phyloP scores from a whole-genome alignment of 208 protist species.

The Leishmania amazonensis region DNA sequence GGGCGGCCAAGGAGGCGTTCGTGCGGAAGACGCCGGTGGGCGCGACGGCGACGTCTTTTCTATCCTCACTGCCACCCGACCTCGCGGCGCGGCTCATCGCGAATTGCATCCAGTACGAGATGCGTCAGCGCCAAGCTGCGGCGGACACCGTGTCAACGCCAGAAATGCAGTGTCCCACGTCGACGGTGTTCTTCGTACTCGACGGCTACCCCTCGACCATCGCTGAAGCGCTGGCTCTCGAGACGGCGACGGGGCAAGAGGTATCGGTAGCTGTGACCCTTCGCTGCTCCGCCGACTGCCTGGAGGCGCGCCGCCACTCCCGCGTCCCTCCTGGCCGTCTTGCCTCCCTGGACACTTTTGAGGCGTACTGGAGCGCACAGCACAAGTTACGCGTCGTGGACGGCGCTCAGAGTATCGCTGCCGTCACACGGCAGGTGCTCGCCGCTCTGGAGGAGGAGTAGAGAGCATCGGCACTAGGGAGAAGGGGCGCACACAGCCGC shows the following conservation, averaged over 20 bases:
- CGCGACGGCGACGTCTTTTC: background rate
- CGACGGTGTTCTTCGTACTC: slow-evolving; percentile 25
- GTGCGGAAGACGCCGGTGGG: background rate
- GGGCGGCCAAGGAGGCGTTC: slow-evolving; percentile 4
- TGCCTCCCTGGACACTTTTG: slow-evolving; percentile 15
- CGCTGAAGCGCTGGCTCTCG: slow-evolving; percentile 42
- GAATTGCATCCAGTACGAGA: slow-evolving; percentile 33
- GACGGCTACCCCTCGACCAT: slow-evolving; percentile 53
- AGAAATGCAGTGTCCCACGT: background rate
- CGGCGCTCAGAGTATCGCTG: slow-evolving; percentile 17
- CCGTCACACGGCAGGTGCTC: slow-evolving; percentile 23
- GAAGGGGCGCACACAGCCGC: background rate
- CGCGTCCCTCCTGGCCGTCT: background rate
- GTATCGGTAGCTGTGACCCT: slow-evolving; percentile 26
- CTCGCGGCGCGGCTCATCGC: slow-evolving; percentile 31
- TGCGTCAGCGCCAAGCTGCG: slow-evolving; percentile 1
- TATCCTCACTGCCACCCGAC: slow-evolving; percentile 17
- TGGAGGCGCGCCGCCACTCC: slow-evolving; percentile 4
- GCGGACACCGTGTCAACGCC: background rate
- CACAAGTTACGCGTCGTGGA: slow-evolving; percentile 33
- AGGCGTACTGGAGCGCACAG: slow-evolving; percentile 49
- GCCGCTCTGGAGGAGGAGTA: slow-evolving; percentile 26
- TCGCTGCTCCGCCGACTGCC: slow-evolving; percentile 10
- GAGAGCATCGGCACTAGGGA: background rate
- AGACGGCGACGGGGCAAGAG: slow-evolving; percentile 29